Conservation (phyloP, 352 stramenopile genomes). For the Globisporangium sylvaticum region DNA sequence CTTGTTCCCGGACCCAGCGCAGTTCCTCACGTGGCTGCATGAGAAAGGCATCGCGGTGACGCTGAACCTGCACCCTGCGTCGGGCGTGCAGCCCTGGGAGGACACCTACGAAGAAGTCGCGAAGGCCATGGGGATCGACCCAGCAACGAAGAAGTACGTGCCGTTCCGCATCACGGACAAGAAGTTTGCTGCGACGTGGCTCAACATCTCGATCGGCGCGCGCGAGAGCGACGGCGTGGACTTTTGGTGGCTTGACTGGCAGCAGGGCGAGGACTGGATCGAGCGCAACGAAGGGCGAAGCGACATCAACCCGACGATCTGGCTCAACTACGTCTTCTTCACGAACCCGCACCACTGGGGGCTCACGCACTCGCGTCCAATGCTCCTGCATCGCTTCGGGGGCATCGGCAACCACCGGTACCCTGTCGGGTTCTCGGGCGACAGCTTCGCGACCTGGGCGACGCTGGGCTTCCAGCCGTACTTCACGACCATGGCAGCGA, state of each 20-base stretch:
- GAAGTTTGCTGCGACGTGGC: slow-evolving; percentile 24
- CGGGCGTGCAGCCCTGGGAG: slow-evolving; percentile 42
- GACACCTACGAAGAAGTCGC: slow-evolving; percentile 28
- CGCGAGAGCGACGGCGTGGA: slow-evolving; percentile 33
- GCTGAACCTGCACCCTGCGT: slow-evolving; percentile 48
- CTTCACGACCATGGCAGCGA: slow-evolving; percentile 42
- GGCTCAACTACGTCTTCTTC: slow-evolving; percentile 44
- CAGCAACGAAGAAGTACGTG: slow-evolving; percentile 23
- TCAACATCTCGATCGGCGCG: slow-evolving; percentile 24
- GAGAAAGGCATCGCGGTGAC: slow-evolving; percentile 28
- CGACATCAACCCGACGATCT: slow-evolving; percentile 46
- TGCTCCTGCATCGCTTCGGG: slow-evolving; percentile 44
- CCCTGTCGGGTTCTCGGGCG: slow-evolving; percentile 47
- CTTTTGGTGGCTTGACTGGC: slow-evolving; percentile 66
- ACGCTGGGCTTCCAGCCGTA: slow-evolving; percentile 39
- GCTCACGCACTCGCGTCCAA: slow-evolving; percentile 17
- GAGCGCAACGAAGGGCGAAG: slow-evolving; percentile 19
- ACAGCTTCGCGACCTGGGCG: slow-evolving; percentile 34
- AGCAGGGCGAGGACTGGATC: slow-evolving; percentile 47
- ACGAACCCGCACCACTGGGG: slow-evolving; percentile 34
- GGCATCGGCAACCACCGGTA: slow-evolving; percentile 55
- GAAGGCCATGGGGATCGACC: slow-evolving; percentile 31
- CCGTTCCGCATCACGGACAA: slow-evolving; percentile 36
- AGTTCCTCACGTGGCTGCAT: slow-evolving; percentile 33
- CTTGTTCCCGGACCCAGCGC: slow-evolving; percentile 34